A percentile compares a stretch with the other conserved stretches of the same genome.
phyloP scores from a whole-genome alignment of 2,329 filamentous ascomycete species.

The Ophiostoma piceae region DNA sequence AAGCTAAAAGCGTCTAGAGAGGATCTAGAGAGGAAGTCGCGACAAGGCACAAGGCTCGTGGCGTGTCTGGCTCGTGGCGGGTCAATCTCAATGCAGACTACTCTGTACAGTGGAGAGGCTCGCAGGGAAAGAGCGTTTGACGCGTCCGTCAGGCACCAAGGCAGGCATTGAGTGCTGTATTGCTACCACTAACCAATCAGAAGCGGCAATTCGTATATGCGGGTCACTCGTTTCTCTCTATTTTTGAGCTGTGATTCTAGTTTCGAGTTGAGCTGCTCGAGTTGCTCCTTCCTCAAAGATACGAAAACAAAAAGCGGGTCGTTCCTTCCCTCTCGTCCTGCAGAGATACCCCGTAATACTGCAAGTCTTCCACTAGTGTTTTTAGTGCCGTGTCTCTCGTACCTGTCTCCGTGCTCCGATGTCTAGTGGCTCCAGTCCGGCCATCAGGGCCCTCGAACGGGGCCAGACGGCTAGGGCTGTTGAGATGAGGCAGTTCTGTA shows the following conservation, averaged over 20 bases:
- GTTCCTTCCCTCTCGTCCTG: not conserved
- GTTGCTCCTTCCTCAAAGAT: not conserved
- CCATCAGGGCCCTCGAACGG: conserved; percentile 3
- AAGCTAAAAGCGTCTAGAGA: conserved; percentile 4
- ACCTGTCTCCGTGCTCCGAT: conserved; percentile 8
- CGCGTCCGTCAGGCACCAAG: conserved; percentile 23
- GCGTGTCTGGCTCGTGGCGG: not conserved
- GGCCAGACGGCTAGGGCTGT: conserved; percentile 15
- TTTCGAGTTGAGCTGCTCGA: not conserved
- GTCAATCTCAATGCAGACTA: not conserved
- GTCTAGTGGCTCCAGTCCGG: conserved; percentile 10
- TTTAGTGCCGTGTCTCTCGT: conserved; percentile 7
- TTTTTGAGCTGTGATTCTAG: not conserved
- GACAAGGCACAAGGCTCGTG: conserved; percentile 7
- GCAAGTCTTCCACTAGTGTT: not conserved
- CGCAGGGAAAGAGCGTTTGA: not conserved
- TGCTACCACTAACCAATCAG: not conserved
- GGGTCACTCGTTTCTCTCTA: not conserved
- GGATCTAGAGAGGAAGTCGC: conserved; percentile 9
- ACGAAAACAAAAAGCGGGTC: not conserved
- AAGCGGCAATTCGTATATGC: not conserved
- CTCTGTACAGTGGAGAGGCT: not conserved
- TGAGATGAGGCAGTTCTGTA: not conserved
- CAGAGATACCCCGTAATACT: conserved; percentile 8
- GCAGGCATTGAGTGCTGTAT: conserved; percentile 15